These are phyloP conservation scores for Globisporangium uncinulatum DNA, from an alignment of 352 stramenopile species.

Conservation along the genomic window DNA sequence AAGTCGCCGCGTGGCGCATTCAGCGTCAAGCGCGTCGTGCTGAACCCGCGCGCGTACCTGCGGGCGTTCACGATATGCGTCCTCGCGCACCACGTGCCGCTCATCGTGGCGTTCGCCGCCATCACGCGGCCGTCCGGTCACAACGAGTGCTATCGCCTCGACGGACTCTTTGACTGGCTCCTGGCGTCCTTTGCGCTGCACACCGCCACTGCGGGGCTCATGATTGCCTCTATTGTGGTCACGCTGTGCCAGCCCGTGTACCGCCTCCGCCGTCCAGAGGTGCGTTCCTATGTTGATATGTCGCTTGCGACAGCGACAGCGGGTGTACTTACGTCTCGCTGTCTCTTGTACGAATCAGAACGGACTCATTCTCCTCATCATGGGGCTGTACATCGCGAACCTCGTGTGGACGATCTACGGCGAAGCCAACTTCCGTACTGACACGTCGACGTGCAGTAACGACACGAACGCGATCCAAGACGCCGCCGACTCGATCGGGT, in stretches of 20 bases:
- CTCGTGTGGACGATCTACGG: conserved; percentile 56
- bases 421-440: conserved; percentile 36
- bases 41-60: conserved; percentile 75
- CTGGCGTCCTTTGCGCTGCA: conserved; percentile 50
- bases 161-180: conserved; percentile 56
- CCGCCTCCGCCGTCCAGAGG: conserved; percentile 43
- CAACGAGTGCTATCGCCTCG: conserved; percentile 31
- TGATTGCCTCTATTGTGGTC: conserved; percentile 28
- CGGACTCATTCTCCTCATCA: conserved; percentile 47
- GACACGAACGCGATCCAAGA: conserved; percentile 52
- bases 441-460: conserved; percentile 46
- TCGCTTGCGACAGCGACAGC: too few relatives aligned
- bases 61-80: conserved; percentile 51
- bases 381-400: conserved; percentile 49
- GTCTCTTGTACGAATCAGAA: too few relatives aligned
- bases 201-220: conserved; percentile 28
- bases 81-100: conserved; percentile 55
- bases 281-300: conserved; percentile 3
- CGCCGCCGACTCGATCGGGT: conserved; percentile 44
- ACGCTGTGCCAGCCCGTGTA: conserved; percentile 58
- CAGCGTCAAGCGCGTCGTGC: conserved; percentile 55
- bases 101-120: conserved; percentile 48
- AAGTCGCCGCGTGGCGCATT: not conserved
- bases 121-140: conserved; percentile 34
- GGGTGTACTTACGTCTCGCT: too few relatives aligned